Base-by-base conservation (phyloP, 352 stramenopile genomes). In the Globisporangium viniferum region DNA sequence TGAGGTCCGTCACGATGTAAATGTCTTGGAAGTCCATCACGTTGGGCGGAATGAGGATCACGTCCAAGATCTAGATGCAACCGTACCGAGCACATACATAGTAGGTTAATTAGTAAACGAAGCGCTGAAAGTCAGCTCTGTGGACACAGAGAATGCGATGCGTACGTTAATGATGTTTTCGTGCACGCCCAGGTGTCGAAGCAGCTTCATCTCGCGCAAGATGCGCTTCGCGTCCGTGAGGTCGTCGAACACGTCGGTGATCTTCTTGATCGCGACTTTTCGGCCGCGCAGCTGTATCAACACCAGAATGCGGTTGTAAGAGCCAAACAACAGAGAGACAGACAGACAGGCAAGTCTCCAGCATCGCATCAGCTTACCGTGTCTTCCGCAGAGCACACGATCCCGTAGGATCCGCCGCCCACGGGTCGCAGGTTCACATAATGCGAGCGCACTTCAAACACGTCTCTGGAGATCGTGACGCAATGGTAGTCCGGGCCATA, bases 181-280 rank as follows among this genome's bases (percentile, higher is more conserved):
- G 72, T 98, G 92, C 59, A 84, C 73, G n/a, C 88, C 87, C 29
- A 98, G 84, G 72, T 98, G 93, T 48, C 89, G 85, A 27, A 98
- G 81, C 46, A 98, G 81, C 78, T 97, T 97, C 80, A 98, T 97
- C 72, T 98, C 93, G 20, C 93, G 79, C 71, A 98, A 68, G 54
- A 98, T 98, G 24, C 92, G 86, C 77, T 98, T 98, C 60, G 93
- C 93, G 64, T 98, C 93, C 27, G 93, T 92, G 48, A 98, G 81
- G 70, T 98, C 90, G 48, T 94, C 79, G 66, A 97, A 97, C n/a
- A 94, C 88, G 72, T 97, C 87, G 3, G 88, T 94, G 75, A 98
- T 95, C 75, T 97, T 97, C 77, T 97, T 97, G 69, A 98, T 97
- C 31, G 91, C 89, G 46, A 97, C 87, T 68, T 94, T 94, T 59